Base-by-base conservation (phyloP, 2,329 filamentous ascomycete genomes). In the Fusarium sp. region DNA sequence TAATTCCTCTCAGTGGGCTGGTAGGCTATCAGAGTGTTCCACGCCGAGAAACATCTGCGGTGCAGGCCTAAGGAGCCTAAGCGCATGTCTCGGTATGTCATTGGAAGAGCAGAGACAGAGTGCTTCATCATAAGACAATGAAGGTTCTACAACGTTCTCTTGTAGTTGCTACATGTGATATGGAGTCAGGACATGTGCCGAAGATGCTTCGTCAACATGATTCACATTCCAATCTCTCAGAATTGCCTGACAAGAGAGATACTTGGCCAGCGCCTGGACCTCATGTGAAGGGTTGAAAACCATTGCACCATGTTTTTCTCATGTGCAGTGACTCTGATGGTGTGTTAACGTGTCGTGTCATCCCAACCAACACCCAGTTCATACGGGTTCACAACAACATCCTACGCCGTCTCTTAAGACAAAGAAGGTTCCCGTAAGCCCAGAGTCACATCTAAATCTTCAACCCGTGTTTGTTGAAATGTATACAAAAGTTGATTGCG, bases 1-100 rank as follows among this genome's bases (percentile, higher is more conserved):
- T 22, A 59, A 70, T 41, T 70, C 42, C 26, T 50, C 57, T 44
- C 39, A 36, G 67, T 70, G 66, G 66, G 45, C 52, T 52, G 36
- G 63, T 54, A 41, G 41, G 63, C 48, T 68, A 62, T 62, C 47
- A 62, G 41, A 48, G 30, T 58, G 52, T 70, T 47, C 54, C 59
- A 66, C 62, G 67, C 44, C 52, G 45, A 59, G 58, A 54, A 44
- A 36, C 32, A 60, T 44, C 38, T 32, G 32, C 18, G 51, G n/a
- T 36, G 51, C 48, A 47, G 51, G 63, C 42, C 20, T n/a, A 18
- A 28, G 34, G n/a, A 28, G 51, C 15, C 24, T 34, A 41, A 18
- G 22, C 34, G 39, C 42, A 47, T 63, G 41, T 60, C 20, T 69
- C 42, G 22, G 18, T 34, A 44, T 56, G n/a, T 41, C 13, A 56